These are phyloP conservation scores for Cutaneotrichosporon arboriforme DNA, from an alignment of 1,284 basidiomycete genomes.

Conservation along the genomic window DNA sequence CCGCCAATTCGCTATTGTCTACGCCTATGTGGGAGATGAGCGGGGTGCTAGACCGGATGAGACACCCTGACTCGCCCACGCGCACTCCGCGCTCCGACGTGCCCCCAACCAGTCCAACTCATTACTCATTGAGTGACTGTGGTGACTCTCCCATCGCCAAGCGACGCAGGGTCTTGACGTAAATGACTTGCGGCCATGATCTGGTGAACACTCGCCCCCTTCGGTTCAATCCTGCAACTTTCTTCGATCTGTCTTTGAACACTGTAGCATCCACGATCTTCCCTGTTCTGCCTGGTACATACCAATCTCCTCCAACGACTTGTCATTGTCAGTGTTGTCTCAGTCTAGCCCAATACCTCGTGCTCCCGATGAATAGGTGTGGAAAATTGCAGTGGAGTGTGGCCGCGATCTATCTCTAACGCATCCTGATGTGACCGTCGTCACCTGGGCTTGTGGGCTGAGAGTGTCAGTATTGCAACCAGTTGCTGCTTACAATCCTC, in stretches of 20 bases:
- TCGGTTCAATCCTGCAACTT: background rate
- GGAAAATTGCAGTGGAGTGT: too few species aligned
- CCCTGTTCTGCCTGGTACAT: background rate
- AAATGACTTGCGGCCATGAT: background rate
- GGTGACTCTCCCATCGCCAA: conserved; percentile 20
- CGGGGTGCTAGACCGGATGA: conserved; percentile 34
- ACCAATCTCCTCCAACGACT: background rate
- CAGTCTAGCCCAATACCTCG: background rate
- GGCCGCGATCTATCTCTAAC: too few species aligned
- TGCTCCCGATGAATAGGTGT: background rate
- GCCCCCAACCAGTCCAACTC: conserved; percentile 36
- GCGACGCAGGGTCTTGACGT: conserved; percentile 14
- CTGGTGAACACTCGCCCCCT: too few species aligned
- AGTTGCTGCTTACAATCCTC: conserved; percentile 53
- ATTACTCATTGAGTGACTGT: conserved; percentile 25
- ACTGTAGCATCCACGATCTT: conserved; percentile 2
- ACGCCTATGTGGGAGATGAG: conserved; percentile 44
- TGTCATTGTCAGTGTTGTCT: background rate
- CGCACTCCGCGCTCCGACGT: conserved; percentile 25
- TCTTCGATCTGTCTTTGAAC: background rate
- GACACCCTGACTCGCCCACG: conserved; percentile 22
- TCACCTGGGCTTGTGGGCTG: conserved; percentile 15
- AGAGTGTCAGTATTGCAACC: background rate
- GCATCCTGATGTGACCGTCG: too few species aligned
- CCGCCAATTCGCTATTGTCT: conserved; percentile 27